Percentiles rank a stretch among this genome's conserved stretches.
Conservation (phyloP, 257 asterid genomes). For the Solanum arcanum region DNA sequence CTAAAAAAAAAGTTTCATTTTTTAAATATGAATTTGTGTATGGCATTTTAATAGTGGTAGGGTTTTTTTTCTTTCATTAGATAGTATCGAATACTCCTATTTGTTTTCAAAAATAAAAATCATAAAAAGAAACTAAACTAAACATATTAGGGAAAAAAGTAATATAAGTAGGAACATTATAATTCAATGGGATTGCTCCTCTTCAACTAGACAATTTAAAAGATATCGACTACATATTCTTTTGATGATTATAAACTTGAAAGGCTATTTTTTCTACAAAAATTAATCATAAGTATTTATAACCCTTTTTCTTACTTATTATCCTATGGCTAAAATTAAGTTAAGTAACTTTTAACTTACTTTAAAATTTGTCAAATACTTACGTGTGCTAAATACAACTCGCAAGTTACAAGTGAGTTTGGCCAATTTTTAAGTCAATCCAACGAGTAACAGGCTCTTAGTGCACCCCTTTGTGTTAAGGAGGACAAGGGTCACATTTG, state of each 20-base stretch:
- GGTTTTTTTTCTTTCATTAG: not conserved
- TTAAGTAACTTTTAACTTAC: too few relatives aligned
- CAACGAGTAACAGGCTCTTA: too few relatives aligned
- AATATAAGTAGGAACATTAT: not conserved
- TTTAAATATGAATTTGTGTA: not conserved
- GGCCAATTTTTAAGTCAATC: not conserved
- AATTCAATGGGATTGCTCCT: not conserved
- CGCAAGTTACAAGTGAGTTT: too few relatives aligned
- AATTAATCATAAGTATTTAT: not conserved
- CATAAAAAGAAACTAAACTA: too few relatives aligned
- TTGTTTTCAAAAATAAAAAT: not conserved
- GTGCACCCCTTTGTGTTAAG: not conserved
- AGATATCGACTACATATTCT: not conserved
- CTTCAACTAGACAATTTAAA: not conserved
- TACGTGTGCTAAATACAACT: not conserved
- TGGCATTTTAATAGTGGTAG: not conserved
- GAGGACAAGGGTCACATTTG: not conserved
- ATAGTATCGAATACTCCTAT: not conserved
- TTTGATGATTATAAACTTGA: not conserved
- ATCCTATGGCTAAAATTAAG: not conserved
- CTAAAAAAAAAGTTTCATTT: too few relatives aligned
- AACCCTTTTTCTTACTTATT: not conserved
- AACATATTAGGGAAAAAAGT: not conserved
- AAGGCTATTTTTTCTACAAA: not conserved
- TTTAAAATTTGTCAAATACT: not conserved